A percentile compares a stretch with the other conserved stretches of the same genome.
phyloP scores from a whole-genome alignment of 2,329 filamentous ascomycete genomes.

The Hortaea werneckii region DNA sequence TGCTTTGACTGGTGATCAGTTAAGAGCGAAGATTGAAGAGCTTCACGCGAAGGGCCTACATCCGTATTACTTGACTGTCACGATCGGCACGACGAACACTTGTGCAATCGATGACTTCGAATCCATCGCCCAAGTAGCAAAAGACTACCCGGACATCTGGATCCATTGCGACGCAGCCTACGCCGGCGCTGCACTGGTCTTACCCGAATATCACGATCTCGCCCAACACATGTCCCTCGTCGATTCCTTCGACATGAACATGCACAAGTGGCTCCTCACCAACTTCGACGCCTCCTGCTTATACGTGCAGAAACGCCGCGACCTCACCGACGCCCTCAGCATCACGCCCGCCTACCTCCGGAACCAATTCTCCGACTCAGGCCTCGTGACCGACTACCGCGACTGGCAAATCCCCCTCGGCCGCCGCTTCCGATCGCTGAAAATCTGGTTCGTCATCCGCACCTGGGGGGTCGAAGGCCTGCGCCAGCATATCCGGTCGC shows the following conservation, averaged over 20 bases:
- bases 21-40: slow-evolving; percentile 53
- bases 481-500: slow-evolving; percentile 59
- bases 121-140: slow-evolving; percentile 51
- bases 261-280: slow-evolving; percentile 94
- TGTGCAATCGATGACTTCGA: slow-evolving; percentile 78
- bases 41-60: slow-evolving; percentile 60
- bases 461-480: slow-evolving; percentile 71
- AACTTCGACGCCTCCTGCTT: slow-evolving; percentile 83
- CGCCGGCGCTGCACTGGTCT: slow-evolving; percentile 73
- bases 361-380: slow-evolving; percentile 70
- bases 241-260: slow-evolving; percentile 88
- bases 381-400: slow-evolving; percentile 84
- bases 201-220: slow-evolving; percentile 68
- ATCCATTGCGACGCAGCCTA: slow-evolving; percentile 92
- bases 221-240: slow-evolving; percentile 53
- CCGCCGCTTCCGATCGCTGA: slow-evolving; percentile 74
- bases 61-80: slow-evolving; percentile 79
- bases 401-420: slow-evolving; percentile 97
- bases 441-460: slow-evolving; percentile 90
- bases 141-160: slow-evolving; percentile 58
- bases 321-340: slow-evolving; percentile 70
- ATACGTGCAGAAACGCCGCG: slow-evolving; percentile 62
- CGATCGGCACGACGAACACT: slow-evolving; percentile 76
- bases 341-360: slow-evolving; percentile 73
- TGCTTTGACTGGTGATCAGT: slow-evolving; percentile 55